phyloP scores from a whole-genome alignment of 2,329 filamentous ascomycete species.

The Neofusicoccum ribis region DNA sequence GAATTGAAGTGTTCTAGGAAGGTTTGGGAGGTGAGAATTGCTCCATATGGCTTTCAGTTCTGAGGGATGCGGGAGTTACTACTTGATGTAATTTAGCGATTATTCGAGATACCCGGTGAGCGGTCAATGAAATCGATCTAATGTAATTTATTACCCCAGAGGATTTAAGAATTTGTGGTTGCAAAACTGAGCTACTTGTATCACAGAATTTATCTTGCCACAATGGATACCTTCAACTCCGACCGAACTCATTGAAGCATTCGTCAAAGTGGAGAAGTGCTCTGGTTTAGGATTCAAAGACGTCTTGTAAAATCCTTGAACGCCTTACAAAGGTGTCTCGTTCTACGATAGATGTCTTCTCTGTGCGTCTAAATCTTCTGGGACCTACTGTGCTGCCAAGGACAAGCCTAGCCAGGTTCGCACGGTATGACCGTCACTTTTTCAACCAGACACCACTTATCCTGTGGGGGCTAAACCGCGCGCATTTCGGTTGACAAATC shows the following conservation, averaged over 20 bases:
- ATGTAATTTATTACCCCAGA: background rate
- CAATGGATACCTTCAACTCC: too few species aligned
- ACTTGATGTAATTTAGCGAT: constrained; percentile 13
- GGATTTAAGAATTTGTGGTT: background rate
- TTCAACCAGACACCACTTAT: background rate
- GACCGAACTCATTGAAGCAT: too few species aligned
- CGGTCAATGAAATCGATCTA: background rate
- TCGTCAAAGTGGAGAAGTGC: too few species aligned
- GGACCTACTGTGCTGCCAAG: background rate
- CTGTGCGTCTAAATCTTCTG: too few species aligned
- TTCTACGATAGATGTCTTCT: too few species aligned
- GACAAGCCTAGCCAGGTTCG: background rate
- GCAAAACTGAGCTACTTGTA: background rate
- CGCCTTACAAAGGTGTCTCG: too few species aligned
- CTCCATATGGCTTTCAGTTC: background rate
- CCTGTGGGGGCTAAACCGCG: background rate
- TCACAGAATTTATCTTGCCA: background rate
- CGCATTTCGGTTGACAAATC: background rate
- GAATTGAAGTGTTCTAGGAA: background rate
- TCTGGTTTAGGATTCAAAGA: too few species aligned
- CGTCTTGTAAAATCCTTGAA: too few species aligned
- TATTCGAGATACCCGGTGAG: constrained; percentile 12
- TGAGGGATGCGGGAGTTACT: background rate
- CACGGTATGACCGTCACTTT: background rate
- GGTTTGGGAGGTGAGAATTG: background rate